Base-by-base conservation (phyloP, 2,329 filamentous ascomycete genomes). In the Beauveria caledonica region DNA sequence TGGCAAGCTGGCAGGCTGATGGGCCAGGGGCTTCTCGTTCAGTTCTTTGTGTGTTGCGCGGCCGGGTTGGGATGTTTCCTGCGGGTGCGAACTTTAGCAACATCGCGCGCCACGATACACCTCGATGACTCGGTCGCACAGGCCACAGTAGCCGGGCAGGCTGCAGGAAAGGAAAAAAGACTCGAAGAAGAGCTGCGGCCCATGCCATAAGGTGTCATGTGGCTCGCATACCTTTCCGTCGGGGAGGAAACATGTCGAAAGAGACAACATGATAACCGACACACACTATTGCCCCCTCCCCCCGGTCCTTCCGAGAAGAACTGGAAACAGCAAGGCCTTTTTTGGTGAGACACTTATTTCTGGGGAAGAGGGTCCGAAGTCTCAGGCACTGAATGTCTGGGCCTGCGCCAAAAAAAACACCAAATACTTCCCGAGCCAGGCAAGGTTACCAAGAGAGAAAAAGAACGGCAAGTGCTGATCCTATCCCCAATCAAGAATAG, bases 101-200 rank as follows among this genome's bases (percentile, higher is more conserved):
- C 44, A 45, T 19, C 40, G 50, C 36, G 9, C 33, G 29, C 49
- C 10, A 5, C 53, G 36, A 39, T 21, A 46, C 21, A 50, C 21
- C 44, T 58, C 45, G 55, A 58, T 51, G 55, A 58, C 55, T 58
- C 55, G 46, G 33, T 8, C 42, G 42, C 55, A 11, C 55, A 40
- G 27, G 52, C 23, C 52, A 55, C 52, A 45, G 46, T 19, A 49
- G 46, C 53, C n/a, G 4, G 8, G 15, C 40, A 23, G 3, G 15
- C 17, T 6, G 13, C 36, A 39, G 44, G 5, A 40, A 21, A 7
- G 9, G 13, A 15, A 36, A 15, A 36, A 36, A 36, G 13, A 36
- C 33, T 15, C 6, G 33, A 15, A 36, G 33, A 36, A 36, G n/a
- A 52, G 49, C 49, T 36, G 33, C 50, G 19, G 40, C 21, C 21